These are phyloP conservation scores for Phoma sp. DNA, from an alignment of 2,329 filamentous ascomycete species.

Conservation along the genomic window DNA sequence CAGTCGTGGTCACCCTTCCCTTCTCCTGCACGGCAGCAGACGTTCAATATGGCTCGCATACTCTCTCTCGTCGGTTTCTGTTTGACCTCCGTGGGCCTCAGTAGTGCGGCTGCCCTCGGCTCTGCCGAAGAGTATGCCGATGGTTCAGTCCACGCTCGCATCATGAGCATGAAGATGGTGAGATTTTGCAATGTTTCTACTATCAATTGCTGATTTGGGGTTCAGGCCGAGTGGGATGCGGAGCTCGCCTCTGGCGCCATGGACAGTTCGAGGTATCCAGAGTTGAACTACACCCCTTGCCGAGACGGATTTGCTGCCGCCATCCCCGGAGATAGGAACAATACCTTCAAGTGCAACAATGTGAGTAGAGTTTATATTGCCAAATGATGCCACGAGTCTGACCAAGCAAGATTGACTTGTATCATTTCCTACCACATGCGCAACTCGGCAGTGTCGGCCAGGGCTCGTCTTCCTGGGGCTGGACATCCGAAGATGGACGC, in stretches of 20 bases:
- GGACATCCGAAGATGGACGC: slow-evolving; percentile 57
- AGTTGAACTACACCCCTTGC: slow-evolving; percentile 39
- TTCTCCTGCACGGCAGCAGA: not conserved
- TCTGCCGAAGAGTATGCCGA: slow-evolving; percentile 43
- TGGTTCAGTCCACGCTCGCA: slow-evolving; percentile 41
- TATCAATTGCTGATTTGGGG: slow-evolving; percentile 3
- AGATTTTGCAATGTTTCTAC: not conserved
- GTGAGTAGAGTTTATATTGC: slow-evolving; percentile 20
- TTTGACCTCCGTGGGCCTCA: slow-evolving; percentile 27
- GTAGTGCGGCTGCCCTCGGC: slow-evolving; percentile 30
- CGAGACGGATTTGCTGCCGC: slow-evolving; percentile 41
- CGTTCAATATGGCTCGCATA: slow-evolving; percentile 22
- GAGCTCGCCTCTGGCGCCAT: slow-evolving; percentile 35
- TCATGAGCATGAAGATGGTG: slow-evolving; percentile 44
- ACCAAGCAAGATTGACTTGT: slow-evolving; percentile 54
- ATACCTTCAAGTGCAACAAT: slow-evolving; percentile 47
- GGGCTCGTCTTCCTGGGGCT: slow-evolving; percentile 57
- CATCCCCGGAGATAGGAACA: slow-evolving; percentile 41
- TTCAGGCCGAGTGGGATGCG: slow-evolving; percentile 32
- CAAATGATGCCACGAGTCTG: not conserved
- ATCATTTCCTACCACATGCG: slow-evolving; percentile 61
- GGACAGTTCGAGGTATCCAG: slow-evolving; percentile 36
- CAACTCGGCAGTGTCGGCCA: slow-evolving; percentile 55
- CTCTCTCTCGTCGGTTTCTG: slow-evolving; percentile 20
- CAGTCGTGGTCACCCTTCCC: slow-evolving; percentile 4